Evolutionary conservation across 2,329 filamentous ascomycete genomes (phyloP).

Genomic region (Fusarium torreyae): DNA sequence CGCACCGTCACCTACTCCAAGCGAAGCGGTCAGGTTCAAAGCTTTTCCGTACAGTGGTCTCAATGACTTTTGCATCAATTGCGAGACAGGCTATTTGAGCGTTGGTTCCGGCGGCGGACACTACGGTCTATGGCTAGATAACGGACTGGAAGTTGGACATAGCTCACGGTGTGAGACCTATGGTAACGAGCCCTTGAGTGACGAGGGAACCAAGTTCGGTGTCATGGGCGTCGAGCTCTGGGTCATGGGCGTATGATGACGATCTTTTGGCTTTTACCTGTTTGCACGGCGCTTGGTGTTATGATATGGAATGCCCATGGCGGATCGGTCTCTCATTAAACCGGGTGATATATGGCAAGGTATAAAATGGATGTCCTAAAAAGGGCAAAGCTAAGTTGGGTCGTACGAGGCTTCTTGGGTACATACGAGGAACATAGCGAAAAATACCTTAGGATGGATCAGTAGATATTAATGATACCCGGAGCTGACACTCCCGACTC

Average conservation of each 20-base stretch:
- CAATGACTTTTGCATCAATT: conserved; percentile 97
- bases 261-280: conserved; percentile 14
- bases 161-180: conserved; percentile 91
- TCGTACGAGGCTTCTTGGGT: conserved; percentile 15
- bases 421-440: conserved; percentile 23
- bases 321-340: conserved; percentile 23
- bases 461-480: conserved; percentile 50
- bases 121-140: conserved; percentile 95
- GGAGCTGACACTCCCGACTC: conserved; percentile 48
- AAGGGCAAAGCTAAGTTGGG: conserved; percentile 10
- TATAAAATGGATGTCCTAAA: conserved; percentile 2
- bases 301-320: conserved; percentile 18
- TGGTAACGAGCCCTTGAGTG: conserved; percentile 93
- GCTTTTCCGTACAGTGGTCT: conserved; percentile 96
- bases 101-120: conserved; percentile 90
- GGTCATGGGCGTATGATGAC: conserved; percentile 77
- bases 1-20: conserved; percentile 62
- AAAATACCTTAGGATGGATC: conserved; percentile 23
- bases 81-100: conserved; percentile 86
- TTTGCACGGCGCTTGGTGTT: conserved; percentile 41
- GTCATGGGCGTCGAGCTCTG: conserved; percentile 93
- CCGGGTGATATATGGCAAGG: conserved; percentile 4
- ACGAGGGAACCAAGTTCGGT: conserved; percentile 93
- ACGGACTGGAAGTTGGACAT: conserved; percentile 85
- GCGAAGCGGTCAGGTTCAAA: conserved; percentile 91